A percentile compares a stretch with the other conserved stretches of the same genome.
Conservation (phyloP, 805 yeast genomes). For the Teunomyces atbi region DNA sequence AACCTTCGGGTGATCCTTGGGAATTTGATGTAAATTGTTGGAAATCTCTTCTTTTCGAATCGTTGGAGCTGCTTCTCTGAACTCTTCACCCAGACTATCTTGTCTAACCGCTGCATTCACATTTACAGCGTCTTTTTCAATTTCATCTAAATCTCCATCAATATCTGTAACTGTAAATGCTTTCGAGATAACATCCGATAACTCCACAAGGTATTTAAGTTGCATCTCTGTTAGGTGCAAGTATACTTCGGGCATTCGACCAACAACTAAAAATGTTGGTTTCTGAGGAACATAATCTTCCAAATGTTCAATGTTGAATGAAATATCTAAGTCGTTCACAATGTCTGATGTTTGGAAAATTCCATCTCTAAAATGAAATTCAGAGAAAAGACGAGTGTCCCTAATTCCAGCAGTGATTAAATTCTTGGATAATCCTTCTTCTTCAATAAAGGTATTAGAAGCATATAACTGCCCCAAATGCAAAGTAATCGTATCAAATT, state of each 20-base stretch:
- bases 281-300: conserved; percentile 36
- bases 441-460: conserved; percentile 52
- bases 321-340: conserved; percentile 61
- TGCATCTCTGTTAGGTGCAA: conserved; percentile 74
- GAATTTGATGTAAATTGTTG: not conserved
- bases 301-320: conserved; percentile 56
- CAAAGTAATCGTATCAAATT: conserved; percentile 62
- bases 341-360: conserved; percentile 58
- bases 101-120: conserved; percentile 52
- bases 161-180: conserved; percentile 49
- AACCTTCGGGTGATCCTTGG: conserved; percentile 32
- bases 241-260: conserved; percentile 61
- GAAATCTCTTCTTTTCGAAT: not conserved
- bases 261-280: conserved; percentile 53
- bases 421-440: conserved; percentile 41
- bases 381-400: conserved; percentile 66
- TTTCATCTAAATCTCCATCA: conserved; percentile 44
- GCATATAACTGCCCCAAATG: conserved; percentile 82
- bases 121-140: conserved; percentile 61
- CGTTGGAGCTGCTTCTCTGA: not conserved
- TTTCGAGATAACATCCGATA: conserved; percentile 53
- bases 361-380: conserved; percentile 45
- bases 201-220: conserved; percentile 51
- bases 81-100: conserved; percentile 7
- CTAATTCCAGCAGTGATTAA: conserved; percentile 66